Evolutionary conservation across 805 yeast genomes (phyloP).

Genomic region (Saturnispora hagleri): DNA sequence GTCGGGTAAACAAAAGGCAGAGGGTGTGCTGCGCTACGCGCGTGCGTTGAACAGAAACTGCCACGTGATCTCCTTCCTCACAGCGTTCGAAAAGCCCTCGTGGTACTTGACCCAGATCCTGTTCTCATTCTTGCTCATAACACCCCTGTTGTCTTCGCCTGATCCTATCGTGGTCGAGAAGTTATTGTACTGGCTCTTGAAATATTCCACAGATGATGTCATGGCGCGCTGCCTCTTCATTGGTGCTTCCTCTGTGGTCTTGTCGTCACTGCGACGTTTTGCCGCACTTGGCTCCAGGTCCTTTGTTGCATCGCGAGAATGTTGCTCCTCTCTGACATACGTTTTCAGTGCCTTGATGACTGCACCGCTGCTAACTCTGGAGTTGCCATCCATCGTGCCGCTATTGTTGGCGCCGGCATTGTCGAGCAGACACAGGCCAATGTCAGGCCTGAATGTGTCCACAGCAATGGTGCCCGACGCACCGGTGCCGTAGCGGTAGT

Average conservation of each 20-base stretch:
- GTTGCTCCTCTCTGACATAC: neutral
- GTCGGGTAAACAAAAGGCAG: no score
- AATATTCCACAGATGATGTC: slow-evolving; percentile 29
- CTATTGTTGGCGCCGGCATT: neutral
- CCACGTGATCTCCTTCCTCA: slow-evolving; percentile 77
- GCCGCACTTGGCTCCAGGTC: neutral
- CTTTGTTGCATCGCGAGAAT: neutral
- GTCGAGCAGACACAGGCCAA: neutral
- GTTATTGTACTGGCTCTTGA: slow-evolving; percentile 34
- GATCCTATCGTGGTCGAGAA: neutral
- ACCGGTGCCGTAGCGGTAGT: neutral
- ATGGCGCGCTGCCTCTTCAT: slow-evolving; percentile 3
- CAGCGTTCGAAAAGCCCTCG: slow-evolving; percentile 91
- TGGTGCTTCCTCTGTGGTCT: neutral
- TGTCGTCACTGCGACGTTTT: neutral
- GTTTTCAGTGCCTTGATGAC: neutral
- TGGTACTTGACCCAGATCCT: slow-evolving; percentile 82
- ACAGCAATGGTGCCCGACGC: neutral
- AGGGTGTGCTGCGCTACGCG: no score
- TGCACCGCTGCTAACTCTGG: neutral
- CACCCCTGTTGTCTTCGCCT: slow-evolving; percentile 5
- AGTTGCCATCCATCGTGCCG: neutral
- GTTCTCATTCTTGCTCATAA: slow-evolving; percentile 21
- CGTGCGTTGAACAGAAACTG: slow-evolving; percentile 38
- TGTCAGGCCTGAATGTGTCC: neutral